Conservation (phyloP, 139 green algal species). For the Ulvella scutata region DNA sequence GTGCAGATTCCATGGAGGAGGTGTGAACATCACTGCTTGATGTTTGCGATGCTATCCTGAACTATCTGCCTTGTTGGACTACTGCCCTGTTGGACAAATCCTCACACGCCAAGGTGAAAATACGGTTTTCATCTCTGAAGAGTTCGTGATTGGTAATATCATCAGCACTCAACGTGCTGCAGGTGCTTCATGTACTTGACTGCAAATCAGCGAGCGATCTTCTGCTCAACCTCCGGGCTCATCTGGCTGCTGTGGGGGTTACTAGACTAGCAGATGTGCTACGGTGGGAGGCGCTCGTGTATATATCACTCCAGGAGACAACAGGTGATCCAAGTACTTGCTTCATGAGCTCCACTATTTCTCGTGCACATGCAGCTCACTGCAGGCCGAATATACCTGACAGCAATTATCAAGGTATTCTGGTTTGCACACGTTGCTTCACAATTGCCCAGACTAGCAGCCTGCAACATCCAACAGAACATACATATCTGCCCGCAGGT, state of each 20-base stretch:
- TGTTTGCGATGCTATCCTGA: too few relatives aligned
- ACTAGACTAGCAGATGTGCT: neutral
- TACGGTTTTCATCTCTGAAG: too few relatives aligned
- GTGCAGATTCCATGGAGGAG: too few relatives aligned
- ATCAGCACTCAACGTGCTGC: too few relatives aligned
- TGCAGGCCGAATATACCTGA: neutral
- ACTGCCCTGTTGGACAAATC: too few relatives aligned
- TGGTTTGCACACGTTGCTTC: neutral
- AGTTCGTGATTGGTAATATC: too few relatives aligned
- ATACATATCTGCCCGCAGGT: too few relatives aligned
- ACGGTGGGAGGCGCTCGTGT: neutral
- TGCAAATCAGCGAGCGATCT: neutral
- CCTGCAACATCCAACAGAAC: too few relatives aligned
- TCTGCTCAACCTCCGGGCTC: neutral
- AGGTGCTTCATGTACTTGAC: neutral
- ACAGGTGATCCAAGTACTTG: neutral
- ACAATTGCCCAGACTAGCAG: neutral
- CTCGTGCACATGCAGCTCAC: neutral
- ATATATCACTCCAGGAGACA: neutral
- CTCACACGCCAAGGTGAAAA: too few relatives aligned
- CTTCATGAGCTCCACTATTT: neutral
- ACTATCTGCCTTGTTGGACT: too few relatives aligned
- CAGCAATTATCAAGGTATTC: neutral
- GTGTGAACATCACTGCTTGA: too few relatives aligned
- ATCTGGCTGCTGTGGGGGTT: constrained; percentile 1